Evolutionary conservation across 1,139 yeast genomes (phyloP).

Genomic region (Lodderomyces pseudojiufengensis): DNA sequence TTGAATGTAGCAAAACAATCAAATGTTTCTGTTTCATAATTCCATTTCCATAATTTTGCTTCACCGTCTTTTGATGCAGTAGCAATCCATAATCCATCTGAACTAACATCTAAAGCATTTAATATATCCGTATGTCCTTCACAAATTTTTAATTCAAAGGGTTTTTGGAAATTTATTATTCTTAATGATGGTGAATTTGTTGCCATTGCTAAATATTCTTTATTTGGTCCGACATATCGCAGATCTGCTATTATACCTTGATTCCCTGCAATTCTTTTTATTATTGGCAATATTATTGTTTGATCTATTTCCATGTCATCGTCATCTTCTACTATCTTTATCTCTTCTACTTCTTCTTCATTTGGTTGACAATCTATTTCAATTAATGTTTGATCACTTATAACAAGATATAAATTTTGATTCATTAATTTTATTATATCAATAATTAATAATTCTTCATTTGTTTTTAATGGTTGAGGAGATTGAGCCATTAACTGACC

Average conservation of each 20-base stretch:
- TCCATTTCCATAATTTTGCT: slow-evolving; percentile 77
- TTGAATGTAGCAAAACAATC: slow-evolving; percentile 57
- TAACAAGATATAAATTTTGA: slow-evolving; percentile 36
- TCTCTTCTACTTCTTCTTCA: slow-evolving; percentile 10
- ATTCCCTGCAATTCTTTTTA: slow-evolving; percentile 76
- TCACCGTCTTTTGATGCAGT: slow-evolving; percentile 91
- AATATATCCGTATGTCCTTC: slow-evolving; percentile 86
- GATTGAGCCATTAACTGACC: slow-evolving; percentile 45
- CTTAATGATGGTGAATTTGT: slow-evolving; percentile 93
- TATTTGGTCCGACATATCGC: slow-evolving; percentile 66
- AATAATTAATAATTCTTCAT: slow-evolving; percentile 66
- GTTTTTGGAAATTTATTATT: slow-evolving; percentile 54
- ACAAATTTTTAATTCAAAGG: slow-evolving; percentile 59
- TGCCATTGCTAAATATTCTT: slow-evolving; percentile 67
- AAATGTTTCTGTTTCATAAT: slow-evolving; percentile 41
- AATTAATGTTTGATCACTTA: slow-evolving; percentile 82
- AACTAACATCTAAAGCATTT: slow-evolving; percentile 71
- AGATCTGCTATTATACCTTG: slow-evolving; percentile 95
- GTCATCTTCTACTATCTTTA: slow-evolving; percentile 11
- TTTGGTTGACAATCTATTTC: slow-evolving; percentile 38
- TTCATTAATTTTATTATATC: slow-evolving; percentile 44
- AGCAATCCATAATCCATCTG: slow-evolving; percentile 83
- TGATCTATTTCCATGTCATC: slow-evolving; percentile 15
- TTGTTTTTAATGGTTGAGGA: slow-evolving; percentile 47
- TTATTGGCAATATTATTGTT: slow-evolving; percentile 35